These are phyloP conservation scores for Fusarium falciforme DNA, from an alignment of 2,329 filamentous ascomycete species.

Conservation along the genomic window DNA sequence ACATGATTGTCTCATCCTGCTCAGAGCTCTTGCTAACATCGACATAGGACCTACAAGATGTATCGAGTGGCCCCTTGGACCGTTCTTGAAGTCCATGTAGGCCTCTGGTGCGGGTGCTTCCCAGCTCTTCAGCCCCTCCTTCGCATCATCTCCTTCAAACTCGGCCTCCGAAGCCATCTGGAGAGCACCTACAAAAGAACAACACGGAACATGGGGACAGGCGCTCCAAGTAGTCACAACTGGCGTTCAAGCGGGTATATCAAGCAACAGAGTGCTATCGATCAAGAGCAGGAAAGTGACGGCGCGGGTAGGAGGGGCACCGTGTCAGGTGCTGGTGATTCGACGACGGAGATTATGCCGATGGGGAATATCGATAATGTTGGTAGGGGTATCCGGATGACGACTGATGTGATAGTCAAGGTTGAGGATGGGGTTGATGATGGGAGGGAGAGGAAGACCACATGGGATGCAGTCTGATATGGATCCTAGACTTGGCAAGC, in stretches of 20 bases:
- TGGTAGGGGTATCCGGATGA: conserved; percentile 33
- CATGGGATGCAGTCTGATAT: conserved; percentile 34
- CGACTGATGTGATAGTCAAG: conserved; percentile 37
- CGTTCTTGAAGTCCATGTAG: conserved; percentile 55
- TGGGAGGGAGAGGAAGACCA: conserved; percentile 25
- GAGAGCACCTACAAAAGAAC: conserved; percentile 35
- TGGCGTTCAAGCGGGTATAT: conserved; percentile 32
- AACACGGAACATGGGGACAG: conserved; percentile 23
- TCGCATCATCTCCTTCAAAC: conserved; percentile 40
- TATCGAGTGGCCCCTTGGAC: conserved; percentile 52
- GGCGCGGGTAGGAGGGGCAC: conserved; percentile 4
- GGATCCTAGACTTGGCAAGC: not conserved
- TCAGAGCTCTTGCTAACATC: not conserved
- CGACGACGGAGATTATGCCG: conserved; percentile 21
- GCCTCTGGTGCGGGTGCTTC: conserved; percentile 56
- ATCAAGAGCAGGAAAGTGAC: conserved; percentile 7
- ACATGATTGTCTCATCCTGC: fast-evolving
- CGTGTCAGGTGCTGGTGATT: conserved; percentile 18
- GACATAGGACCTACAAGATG: conserved; percentile 51
- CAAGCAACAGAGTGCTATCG: conserved; percentile 22
- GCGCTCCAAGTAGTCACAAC: conserved; percentile 9
- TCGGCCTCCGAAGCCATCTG: conserved; percentile 21
- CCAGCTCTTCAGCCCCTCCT: conserved; percentile 54
- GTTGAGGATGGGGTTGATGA: conserved; percentile 28
- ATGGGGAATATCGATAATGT: conserved; percentile 30